Conservation (phyloP, 108 stramenopile genomes). For the Aurantiochytrium sp. region DNA sequence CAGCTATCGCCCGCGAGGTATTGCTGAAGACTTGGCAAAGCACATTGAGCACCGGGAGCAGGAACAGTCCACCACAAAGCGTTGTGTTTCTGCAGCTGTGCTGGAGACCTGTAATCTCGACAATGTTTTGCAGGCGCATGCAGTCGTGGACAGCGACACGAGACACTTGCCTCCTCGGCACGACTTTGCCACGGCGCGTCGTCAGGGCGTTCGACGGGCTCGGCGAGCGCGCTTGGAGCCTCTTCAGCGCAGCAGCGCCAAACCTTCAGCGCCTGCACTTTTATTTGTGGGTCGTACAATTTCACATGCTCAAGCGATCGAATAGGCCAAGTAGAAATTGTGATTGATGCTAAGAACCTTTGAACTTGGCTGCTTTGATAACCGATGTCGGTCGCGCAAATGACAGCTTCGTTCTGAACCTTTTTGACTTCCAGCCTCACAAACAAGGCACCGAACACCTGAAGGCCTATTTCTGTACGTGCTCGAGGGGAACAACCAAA, state of each 20-base stretch:
- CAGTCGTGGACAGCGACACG: not conserved
- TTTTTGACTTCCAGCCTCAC: too few species aligned
- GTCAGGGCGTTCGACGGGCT: not conserved
- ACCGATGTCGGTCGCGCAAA: too few species aligned
- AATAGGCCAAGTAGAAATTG: not conserved
- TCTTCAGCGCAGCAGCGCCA: not conserved
- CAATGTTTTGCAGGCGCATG: not conserved
- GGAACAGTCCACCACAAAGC: not conserved
- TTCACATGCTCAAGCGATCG: not conserved
- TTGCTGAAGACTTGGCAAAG: not conserved
- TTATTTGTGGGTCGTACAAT: not conserved
- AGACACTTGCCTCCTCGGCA: not conserved
- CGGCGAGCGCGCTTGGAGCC: not conserved
- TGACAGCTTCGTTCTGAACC: too few species aligned
- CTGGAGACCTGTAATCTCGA: not conserved
- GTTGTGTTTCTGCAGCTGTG: not conserved
- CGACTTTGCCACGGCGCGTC: not conserved
- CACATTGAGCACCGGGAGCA: not conserved
- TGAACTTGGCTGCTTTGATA: too few species aligned
- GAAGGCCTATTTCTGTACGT: too few species aligned
- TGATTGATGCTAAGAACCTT: too few species aligned
- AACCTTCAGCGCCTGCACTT: not conserved
- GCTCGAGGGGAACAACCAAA: too few species aligned
- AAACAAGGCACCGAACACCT: too few species aligned
- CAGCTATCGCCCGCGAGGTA: not conserved